Base-by-base conservation (phyloP, 371 early-diverging fungal genomes). In the Mortierella sp. region DNA sequence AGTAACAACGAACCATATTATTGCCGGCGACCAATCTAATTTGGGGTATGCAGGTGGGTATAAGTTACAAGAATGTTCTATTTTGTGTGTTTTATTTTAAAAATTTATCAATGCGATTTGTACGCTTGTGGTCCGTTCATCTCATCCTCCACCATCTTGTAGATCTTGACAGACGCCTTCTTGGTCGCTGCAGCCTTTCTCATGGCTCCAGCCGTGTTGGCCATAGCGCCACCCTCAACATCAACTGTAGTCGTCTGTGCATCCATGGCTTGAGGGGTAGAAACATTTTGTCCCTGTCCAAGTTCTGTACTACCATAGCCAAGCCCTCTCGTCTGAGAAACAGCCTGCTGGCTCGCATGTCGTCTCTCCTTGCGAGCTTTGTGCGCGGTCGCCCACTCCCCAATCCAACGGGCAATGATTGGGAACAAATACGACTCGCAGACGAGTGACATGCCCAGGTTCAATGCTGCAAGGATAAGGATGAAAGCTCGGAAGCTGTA, bases 111-210 rank as follows among this genome's bases (percentile, higher is more conserved):
- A 32, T 4, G 5, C 3, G 14, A n/a, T 24, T 28, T 27, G n/a
- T n/a, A n/a, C n/a, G 27, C 31, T 30, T 28, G 61, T 62, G 61
- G 58, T 26, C 39, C 59, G 55, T 61, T 59, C 73, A 73, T 73
- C 64, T 73, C 73, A 31, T 73, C 67, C 51, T 73, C 73, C 3
- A 73, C 67, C 11, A 67, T 52, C 64, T 73, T 73, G 58, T 73
- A 73, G 46, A 73, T 67, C 56, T 73, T 73, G 31, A 73, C 47
- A 17, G 63, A 59, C 15, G 59, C 14, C 51, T 62, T 72, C 59
- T 66, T 66, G 50, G 47, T 41, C n/a, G n/a, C n/a, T 4, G 51
- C 4, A 6, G 53, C 30, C 34, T 64, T 64, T 23, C 34, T 52
- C 14, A 17, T 11, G n/a, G 43, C 31, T 37, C 12, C 42, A 42